Evolutionary conservation across 768 basidiomycete species (phyloP).

Genomic region (Lentinula raphanica): DNA sequence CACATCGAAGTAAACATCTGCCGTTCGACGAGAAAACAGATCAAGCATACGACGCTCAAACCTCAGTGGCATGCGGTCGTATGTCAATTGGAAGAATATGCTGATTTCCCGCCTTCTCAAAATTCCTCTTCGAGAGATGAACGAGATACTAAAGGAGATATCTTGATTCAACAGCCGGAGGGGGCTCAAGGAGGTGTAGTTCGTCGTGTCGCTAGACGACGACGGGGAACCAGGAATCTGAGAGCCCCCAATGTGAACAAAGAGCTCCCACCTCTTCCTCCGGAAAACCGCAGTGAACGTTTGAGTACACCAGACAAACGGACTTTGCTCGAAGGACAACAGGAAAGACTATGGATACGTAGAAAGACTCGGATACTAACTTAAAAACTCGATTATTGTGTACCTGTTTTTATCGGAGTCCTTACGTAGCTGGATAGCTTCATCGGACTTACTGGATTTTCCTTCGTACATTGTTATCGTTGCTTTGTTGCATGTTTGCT

Average conservation of each 20-base stretch:
- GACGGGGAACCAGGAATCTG: not conserved
- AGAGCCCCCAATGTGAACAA: not conserved
- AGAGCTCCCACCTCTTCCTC: constrained; percentile 2
- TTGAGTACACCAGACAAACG: not conserved
- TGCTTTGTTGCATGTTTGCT: too few species aligned
- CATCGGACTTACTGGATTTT: not conserved
- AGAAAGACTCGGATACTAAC: not conserved
- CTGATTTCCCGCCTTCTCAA: not conserved
- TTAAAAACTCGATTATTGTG: too few species aligned
- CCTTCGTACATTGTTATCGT: too few species aligned
- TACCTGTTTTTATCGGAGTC: too few species aligned
- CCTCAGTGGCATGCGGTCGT: constrained; percentile 2
- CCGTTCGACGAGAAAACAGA: constrained; percentile 1
- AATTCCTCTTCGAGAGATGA: not conserved
- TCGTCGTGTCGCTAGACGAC: not conserved
- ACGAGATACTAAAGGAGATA: not conserved
- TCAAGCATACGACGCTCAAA: not conserved
- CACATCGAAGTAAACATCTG: constrained; percentile 2
- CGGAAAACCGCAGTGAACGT: not conserved
- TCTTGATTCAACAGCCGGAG: not conserved
- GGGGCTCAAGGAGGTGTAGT: not conserved
- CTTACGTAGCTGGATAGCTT: not conserved
- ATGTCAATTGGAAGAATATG: not conserved
- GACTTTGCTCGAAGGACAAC: not conserved
- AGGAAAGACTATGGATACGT: constrained; percentile 2